These are phyloP conservation scores for Cerioporus squamosus DNA, from an alignment of 1,284 basidiomycete genomes.

Conservation along the genomic window DNA sequence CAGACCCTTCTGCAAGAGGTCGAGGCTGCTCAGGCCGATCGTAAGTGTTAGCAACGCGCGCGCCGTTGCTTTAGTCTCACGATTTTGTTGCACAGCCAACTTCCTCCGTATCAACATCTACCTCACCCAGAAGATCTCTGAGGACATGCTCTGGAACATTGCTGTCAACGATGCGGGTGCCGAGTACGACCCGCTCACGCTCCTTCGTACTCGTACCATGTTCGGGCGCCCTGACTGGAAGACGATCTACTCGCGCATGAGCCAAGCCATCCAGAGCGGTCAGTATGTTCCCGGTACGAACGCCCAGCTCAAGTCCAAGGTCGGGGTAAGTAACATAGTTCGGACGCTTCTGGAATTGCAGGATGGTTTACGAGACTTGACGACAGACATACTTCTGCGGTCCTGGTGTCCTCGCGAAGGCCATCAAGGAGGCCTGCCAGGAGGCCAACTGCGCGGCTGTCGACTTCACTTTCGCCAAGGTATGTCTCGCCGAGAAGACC, in stretches of 20 bases:
- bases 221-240: conserved; percentile 90
- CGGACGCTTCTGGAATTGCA: conserved; percentile 6
- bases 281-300: conserved; percentile 79
- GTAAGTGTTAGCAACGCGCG: conserved; percentile 47
- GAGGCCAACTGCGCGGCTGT: conserved; percentile 58
- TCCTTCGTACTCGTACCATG: conserved; percentile 83
- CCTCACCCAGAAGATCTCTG: conserved; percentile 83
- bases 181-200: conserved; percentile 83
- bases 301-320: conserved; percentile 78
- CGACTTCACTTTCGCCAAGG: conserved; percentile 84
- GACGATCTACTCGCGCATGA: conserved; percentile 73
- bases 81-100: conserved; percentile 56
- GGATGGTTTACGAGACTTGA: conserved; percentile 11
- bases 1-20: conserved; percentile 84
- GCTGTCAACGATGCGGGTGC: conserved; percentile 84
- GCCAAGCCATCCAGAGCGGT: conserved; percentile 75
- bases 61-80: conserved; percentile 6
- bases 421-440: conserved; percentile 71
- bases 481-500: conserved; percentile 11
- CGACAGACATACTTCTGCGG: conserved; percentile 85
- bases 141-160: conserved; percentile 91
- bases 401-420: conserved; percentile 71
- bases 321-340: conserved; percentile 60
- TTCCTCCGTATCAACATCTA: conserved; percentile 91
- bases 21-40: conserved; percentile 83